Evolutionary conservation across 345 rosid genomes (phyloP), one percentile per base, ranked within the genome.

Genomic region (Cardamine occulta): DNA sequence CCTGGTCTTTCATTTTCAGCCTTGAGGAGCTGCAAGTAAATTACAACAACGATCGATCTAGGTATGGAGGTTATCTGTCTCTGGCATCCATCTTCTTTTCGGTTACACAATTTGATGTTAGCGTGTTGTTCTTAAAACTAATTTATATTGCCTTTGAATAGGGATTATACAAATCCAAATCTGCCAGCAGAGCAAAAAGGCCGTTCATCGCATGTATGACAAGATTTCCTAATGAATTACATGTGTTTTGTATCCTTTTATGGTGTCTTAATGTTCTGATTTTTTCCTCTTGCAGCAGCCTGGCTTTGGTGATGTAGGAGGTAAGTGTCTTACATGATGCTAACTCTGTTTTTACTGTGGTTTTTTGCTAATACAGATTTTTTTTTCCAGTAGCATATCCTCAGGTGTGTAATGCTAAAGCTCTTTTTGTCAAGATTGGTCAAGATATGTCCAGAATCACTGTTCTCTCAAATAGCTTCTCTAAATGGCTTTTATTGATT

Each of bases 11-110:
- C 74, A 29, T 67, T 65, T 75, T 24, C 80, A 91, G 98, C 88
- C 93, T 95, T 79, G 98, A 95, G 61, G 99, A 95, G 80, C 77
- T 95, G 82, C 99, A 95, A 88, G 99, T 93, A 68, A 90, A 90
- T 88, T 93, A 89, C 87, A 95, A 95, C 78, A 93, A 93, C 70
- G 99, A 95, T 63, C 88, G 97, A 35, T 95, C 99, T 35, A 89
- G 99, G 99, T 90, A 65, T 40, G 76, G 70, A 15, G 51, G 11
- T 79, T 66, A 28, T 55, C 14, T 21, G 23, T 47, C 8, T 44
- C 14, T 28, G 1, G 49, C 28, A 31, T 63, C 34, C 18, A 64
- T 55, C 6, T 66, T 54, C 28, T 35, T 28, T n/a, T 13, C 2
- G 10, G 59, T 70, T 54, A 61, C 54, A 45, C 10, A 44, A 17